These are phyloP conservation scores for Chalaropsis thielavioides DNA, from an alignment of 2,329 filamentous ascomycete species.

Conservation along the genomic window DNA sequence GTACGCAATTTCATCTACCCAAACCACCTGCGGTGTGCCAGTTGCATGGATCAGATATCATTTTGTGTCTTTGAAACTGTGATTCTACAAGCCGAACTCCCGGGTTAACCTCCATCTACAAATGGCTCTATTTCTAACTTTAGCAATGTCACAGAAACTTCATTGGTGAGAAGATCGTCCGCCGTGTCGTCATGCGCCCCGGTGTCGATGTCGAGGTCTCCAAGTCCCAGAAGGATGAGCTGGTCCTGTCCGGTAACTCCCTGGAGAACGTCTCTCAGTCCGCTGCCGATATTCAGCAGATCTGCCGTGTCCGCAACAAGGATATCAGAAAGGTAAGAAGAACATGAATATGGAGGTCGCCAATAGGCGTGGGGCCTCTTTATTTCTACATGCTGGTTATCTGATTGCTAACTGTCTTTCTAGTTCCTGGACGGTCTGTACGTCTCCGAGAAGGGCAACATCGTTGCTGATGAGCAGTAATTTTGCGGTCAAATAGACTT, in stretches of 20 bases:
- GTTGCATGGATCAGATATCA: neutral
- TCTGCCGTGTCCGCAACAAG: constrained; percentile 99
- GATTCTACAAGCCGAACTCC: neutral
- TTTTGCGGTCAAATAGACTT: constrained; percentile 27
- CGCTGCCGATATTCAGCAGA: constrained; percentile 98
- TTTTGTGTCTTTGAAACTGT: neutral
- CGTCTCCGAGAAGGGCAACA: constrained; percentile 97
- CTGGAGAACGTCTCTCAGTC: constrained; percentile 95
- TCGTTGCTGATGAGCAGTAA: constrained; percentile 55
- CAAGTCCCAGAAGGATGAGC: constrained; percentile 93
- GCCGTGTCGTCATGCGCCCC: constrained; percentile 72
- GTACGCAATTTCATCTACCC: constrained; percentile 35
- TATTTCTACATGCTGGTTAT: neutral
- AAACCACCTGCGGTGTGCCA: neutral
- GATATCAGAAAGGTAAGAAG: constrained; percentile 91
- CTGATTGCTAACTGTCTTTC: constrained; percentile 20
- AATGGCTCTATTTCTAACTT: constrained; percentile 24
- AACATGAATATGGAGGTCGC: neutral
- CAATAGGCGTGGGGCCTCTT: neutral
- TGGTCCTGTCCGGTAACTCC: constrained; percentile 83
- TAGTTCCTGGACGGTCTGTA: constrained; percentile 99
- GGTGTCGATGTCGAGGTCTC: constrained; percentile 87
- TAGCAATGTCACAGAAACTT: constrained; percentile 56
- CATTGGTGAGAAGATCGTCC: constrained; percentile 98
- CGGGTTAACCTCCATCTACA: neutral